Percentiles rank a stretch among this genome's conserved stretches.
These are phyloP conservation scores for Cornus controversa DNA, from an alignment of 148 eudicot species.

Conservation along the genomic window DNA sequence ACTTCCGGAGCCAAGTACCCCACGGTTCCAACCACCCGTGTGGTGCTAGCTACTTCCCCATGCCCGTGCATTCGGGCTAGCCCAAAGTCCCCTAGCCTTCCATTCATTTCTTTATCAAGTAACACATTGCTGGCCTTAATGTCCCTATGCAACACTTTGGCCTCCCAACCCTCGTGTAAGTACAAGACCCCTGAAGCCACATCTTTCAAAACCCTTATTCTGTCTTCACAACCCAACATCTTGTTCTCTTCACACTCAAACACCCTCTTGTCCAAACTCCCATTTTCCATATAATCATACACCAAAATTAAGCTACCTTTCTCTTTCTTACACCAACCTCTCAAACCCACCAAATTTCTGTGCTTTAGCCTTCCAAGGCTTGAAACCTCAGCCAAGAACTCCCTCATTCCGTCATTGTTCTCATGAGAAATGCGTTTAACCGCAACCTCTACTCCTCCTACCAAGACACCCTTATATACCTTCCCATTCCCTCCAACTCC, in stretches of 20 bases:
- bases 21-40: conserved; percentile 22
- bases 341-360: conserved; percentile 22
- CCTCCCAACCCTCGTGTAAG: conserved; percentile 25
- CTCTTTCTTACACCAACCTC: conserved; percentile 29
- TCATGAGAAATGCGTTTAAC: conserved; percentile 22
- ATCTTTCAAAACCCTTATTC: conserved; percentile 21
- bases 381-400: conserved; percentile 24
- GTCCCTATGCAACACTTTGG: conserved; percentile 23
- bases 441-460: conserved; percentile 22
- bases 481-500: conserved; percentile 28
- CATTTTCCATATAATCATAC: conserved; percentile 29
- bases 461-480: conserved; percentile 24
- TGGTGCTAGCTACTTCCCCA: conserved; percentile 19
- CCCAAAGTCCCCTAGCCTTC: conserved; percentile 25
- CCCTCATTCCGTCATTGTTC: conserved; percentile 14
- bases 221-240: conserved; percentile 17
- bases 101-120: conserved; percentile 27
- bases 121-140: conserved; percentile 26
- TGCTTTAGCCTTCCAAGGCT: conserved; percentile 28
- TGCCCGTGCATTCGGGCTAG: conserved; percentile 24
- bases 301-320: conserved; percentile 21
- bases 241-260: conserved; percentile 21
- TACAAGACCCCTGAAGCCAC: conserved; percentile 24
- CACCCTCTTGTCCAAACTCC: conserved; percentile 25
- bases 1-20: conserved; percentile 31